Evolutionary conservation across 2,329 filamentous ascomycete genomes (phyloP), one percentile per base, ranked within the genome.

Genomic region (Stachybotrys chlorohalonatus): DNA sequence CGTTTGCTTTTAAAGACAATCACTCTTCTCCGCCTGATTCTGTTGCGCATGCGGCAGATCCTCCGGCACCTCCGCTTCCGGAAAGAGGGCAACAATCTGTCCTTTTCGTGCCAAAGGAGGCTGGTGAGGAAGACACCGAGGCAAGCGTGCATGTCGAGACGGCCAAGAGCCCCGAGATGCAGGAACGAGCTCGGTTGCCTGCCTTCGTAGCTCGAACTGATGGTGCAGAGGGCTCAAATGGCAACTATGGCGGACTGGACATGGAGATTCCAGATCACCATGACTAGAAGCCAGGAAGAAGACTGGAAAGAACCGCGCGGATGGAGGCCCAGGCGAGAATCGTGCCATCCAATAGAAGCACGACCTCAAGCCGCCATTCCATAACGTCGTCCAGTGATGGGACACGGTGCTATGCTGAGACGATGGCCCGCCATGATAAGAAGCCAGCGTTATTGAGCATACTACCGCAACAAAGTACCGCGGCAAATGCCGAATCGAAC

Each of bases 111-210:
- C 36, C 36, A 13, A 42, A 42, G 8, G 36, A 42, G 36, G 9
- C 36, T 42, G 9, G 3, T 9, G 36, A 42, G 13, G 6, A 13
- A 13, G 13, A 13, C 36, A 13, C 13, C 36, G 13, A 42, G 6
- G 36, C 36, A 42, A 42, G 13, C 13, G 3, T 13, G 36, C 55
- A 60, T 39, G 55, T 51, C 24, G 63, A 61, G 24, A 60, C 52
- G 47, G n/a, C 56, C 9, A 69, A 65, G 52, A 62, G 57, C n/a
- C 74, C 75, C 0, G 75, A 77, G 59, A 77, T 77, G 75, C 71
- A 74, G 58, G 74, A 77, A 57, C 69, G 71, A 32, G 57, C 59
- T 42, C 59, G 62, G n/a, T 62, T 61, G 8, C 62, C 63, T 11
- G 53, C 63, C 11, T 64, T 70, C 9, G 61, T 68, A 53, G 49